phyloP scores from a whole-genome alignment of 208 protist species.

The Leptomonas seymouri region DNA sequence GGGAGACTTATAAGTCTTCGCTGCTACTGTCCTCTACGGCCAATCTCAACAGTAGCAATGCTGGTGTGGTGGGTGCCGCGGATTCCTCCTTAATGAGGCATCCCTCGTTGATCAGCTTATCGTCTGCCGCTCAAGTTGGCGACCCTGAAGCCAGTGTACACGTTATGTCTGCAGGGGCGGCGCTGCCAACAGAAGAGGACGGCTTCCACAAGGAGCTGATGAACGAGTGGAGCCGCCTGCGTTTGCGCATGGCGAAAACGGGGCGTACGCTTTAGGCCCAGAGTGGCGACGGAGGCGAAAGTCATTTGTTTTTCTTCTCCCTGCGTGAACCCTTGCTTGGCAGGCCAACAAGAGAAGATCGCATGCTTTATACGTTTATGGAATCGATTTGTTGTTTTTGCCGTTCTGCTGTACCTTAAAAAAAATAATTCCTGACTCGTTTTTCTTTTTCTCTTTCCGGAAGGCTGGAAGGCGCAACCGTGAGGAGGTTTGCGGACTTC shows the following conservation, averaged over 20 bases:
- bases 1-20: conserved; percentile 52
- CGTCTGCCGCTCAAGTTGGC: neutral
- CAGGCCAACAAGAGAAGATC: no score
- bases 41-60: neutral
- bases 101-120: conserved; percentile 5
- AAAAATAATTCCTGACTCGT: no score
- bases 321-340: no score
- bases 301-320: no score
- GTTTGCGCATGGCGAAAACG: conserved; percentile 37
- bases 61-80: neutral
- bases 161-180: neutral
- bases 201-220: conserved; percentile 34
- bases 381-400: neutral
- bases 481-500: no score
- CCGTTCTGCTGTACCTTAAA: no score
- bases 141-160: neutral
- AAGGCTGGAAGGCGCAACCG: no score
- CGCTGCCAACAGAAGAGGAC: conserved; percentile 2
- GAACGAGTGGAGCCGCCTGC: conserved; percentile 36
- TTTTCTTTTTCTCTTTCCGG: no score
- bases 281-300: neutral
- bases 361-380: neutral
- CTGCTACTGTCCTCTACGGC: conserved; percentile 18
- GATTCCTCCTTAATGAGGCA: neutral
- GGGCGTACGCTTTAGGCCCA: neutral